Evolutionary conservation across 225 moss, liverwort and hornwort species (phyloP).

Genomic region (Sphagnum contortum): DNA sequence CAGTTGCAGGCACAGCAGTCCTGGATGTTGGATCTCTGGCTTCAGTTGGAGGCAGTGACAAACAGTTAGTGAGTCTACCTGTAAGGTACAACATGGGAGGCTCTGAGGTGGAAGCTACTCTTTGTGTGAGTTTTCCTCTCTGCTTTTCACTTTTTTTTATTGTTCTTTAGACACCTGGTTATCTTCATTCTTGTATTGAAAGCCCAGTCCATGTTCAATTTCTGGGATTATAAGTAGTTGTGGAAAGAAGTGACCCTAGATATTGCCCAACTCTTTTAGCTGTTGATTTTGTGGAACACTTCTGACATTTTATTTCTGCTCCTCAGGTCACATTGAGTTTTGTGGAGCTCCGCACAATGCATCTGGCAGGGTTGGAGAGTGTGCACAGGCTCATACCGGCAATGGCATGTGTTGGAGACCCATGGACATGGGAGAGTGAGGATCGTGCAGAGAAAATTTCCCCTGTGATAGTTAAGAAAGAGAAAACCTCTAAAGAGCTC

Average conservation of each 20-base stretch:
- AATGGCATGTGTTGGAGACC: constrained; percentile 86
- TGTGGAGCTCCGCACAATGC: constrained; percentile 63
- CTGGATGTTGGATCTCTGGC: constrained; percentile 41
- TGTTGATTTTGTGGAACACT: background rate
- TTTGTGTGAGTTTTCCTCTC: constrained; percentile 18
- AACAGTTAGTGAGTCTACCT: constrained; percentile 28
- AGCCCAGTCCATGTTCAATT: too few relatives aligned
- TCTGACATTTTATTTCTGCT: background rate
- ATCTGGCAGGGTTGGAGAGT: constrained; percentile 78
- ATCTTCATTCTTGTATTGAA: too few relatives aligned
- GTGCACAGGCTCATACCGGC: constrained; percentile 87
- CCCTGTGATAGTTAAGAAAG: constrained; percentile 39
- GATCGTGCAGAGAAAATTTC: constrained; percentile 47
- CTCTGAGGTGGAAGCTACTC: constrained; percentile 25
- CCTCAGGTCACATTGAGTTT: constrained; percentile 65
- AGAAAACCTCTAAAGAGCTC: constrained; percentile 34
- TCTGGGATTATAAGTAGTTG: too few relatives aligned
- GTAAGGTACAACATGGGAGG: constrained; percentile 27
- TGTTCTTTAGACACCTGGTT: too few relatives aligned
- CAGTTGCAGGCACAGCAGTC: constrained; percentile 41
- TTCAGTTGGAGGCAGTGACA: constrained; percentile 26
- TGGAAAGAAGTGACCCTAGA: too few relatives aligned
- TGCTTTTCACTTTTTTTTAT: too few relatives aligned
- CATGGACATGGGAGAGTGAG: constrained; percentile 67
- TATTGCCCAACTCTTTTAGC: too few relatives aligned